These are phyloP conservation scores for Blakeslea trispora DNA, from an alignment of 371 early-diverging fungal species.

Conservation along the genomic window DNA sequence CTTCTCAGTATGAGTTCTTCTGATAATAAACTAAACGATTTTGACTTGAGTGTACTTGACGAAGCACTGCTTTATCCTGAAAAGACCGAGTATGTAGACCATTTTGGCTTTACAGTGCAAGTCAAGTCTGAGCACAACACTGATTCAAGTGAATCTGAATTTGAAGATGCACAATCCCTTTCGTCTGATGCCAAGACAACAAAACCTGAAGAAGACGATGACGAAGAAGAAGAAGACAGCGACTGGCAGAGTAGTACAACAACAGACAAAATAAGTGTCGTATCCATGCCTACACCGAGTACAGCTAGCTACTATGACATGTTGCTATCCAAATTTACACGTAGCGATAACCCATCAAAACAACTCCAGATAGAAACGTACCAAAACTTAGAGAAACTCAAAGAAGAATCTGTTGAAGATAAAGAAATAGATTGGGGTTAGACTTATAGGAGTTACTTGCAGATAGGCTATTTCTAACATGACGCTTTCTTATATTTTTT, in stretches of 20 bases:
- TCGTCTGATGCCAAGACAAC: background rate
- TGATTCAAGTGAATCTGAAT: conserved; percentile 9
- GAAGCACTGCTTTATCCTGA: conserved; percentile 43
- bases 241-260: conserved; percentile 23
- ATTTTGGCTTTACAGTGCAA: conserved; percentile 49
- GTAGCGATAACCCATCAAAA: conserved; percentile 27
- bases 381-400: conserved; percentile 22
- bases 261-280: conserved; percentile 1
- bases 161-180: conserved; percentile 7
- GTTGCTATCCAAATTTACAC: conserved; percentile 38
- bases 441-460: background rate
- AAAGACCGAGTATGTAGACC: conserved; percentile 40
- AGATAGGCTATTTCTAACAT: too few relatives aligned
- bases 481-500: background rate
- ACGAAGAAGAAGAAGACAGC: background rate
- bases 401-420: conserved; percentile 15
- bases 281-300: background rate
- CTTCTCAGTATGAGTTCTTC: too few relatives aligned
- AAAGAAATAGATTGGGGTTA: conserved; percentile 47
- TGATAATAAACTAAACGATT: conserved; percentile 15
- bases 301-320: conserved; percentile 36
- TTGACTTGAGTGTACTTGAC: conserved; percentile 47
- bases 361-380: conserved; percentile 32
- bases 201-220: background rate
- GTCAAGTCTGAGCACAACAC: conserved; percentile 46